These are phyloP conservation scores for Letharia lupina DNA, from an alignment of 495 filamentous ascomycete species.

Conservation along the genomic window DNA sequence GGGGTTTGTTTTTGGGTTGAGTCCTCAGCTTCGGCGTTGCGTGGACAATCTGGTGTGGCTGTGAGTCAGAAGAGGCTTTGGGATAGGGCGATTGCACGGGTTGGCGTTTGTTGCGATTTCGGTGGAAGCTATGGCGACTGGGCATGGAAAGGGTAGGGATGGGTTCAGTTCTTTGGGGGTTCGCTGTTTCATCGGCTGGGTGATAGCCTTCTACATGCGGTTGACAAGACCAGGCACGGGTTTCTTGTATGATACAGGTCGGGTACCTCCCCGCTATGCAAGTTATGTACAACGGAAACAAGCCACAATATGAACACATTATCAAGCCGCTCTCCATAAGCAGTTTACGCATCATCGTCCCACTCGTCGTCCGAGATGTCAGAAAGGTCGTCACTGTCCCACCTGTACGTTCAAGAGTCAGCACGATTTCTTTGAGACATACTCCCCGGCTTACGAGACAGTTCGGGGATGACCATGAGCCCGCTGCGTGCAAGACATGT, in stretches of 20 bases:
- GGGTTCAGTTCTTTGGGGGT: background rate
- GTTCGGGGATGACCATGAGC: background rate
- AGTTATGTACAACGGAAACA: background rate
- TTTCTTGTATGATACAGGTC: background rate
- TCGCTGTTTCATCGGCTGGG: background rate
- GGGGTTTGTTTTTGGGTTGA: too few species aligned
- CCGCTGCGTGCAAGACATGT: background rate
- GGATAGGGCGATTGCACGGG: background rate
- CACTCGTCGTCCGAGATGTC: background rate
- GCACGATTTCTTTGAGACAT: background rate
- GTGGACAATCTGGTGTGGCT: background rate
- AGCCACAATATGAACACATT: background rate
- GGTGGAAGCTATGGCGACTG: background rate
- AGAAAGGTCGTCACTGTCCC: conserved; percentile 3
- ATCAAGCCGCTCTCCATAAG: background rate
- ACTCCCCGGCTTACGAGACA: background rate
- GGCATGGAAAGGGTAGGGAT: background rate
- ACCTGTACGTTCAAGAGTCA: background rate
- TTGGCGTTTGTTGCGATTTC: background rate
- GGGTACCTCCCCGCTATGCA: background rate
- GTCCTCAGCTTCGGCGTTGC: background rate
- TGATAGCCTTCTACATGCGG: background rate
- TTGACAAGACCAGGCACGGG: background rate
- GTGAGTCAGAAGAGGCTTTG: background rate
- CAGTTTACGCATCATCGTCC: background rate